phyloP scores from a whole-genome alignment of 2,329 filamentous ascomycete species.

The Lecanosticta acicola region DNA sequence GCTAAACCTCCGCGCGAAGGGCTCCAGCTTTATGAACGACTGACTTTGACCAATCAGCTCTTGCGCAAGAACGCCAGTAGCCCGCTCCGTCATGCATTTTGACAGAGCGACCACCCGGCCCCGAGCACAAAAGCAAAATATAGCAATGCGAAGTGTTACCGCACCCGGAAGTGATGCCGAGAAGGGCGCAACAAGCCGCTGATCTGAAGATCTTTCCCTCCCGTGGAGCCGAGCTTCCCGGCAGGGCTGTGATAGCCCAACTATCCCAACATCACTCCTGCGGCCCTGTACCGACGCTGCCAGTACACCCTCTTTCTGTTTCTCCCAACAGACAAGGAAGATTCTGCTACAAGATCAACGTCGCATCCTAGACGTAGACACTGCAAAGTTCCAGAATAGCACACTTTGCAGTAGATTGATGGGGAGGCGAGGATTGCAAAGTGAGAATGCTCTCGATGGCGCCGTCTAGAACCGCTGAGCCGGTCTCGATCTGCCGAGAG shows the following conservation, averaged over 20 bases:
- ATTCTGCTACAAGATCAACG: neutral
- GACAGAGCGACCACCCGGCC: too few relatives aligned
- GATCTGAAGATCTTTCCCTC: neutral
- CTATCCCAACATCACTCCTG: neutral
- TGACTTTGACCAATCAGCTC: too few relatives aligned
- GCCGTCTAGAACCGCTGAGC: too few relatives aligned
- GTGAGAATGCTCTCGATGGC: too few relatives aligned
- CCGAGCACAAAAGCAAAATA: too few relatives aligned
- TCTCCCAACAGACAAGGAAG: neutral
- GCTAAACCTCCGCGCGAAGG: neutral
- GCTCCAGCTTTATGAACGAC: too few relatives aligned
- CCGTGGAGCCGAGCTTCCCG: neutral
- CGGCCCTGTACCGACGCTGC: too few relatives aligned
- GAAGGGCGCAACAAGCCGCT: neutral
- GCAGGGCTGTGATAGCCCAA: neutral
- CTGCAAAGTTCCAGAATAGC: neutral
- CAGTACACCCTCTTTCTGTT: neutral
- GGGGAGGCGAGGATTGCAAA: neutral
- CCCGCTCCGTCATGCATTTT: neutral
- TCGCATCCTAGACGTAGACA: conserved; percentile 1
- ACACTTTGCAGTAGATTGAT: neutral
- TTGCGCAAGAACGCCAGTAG: too few relatives aligned
- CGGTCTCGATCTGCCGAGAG: neutral
- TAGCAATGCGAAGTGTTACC: neutral
- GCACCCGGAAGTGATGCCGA: neutral